Percentiles rank a stretch among this genome's conserved stretches.
These are phyloP conservation scores for Schizonepeta tenuifolia DNA, from an alignment of 257 asterid species.

Conservation along the genomic window DNA sequence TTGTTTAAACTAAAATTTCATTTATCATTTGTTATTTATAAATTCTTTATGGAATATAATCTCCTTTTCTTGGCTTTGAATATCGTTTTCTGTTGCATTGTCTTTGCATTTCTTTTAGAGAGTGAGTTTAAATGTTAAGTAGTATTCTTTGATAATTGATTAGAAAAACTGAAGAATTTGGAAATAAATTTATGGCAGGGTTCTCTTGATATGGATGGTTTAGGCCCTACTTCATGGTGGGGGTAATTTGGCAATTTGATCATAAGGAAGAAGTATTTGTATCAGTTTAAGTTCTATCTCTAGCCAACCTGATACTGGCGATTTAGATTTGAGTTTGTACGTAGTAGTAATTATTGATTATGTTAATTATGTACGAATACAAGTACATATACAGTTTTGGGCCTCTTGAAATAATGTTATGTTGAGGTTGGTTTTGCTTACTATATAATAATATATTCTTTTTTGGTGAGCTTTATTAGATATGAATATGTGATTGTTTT, in stretches of 20 bases:
- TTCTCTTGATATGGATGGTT: conserved; percentile 77
- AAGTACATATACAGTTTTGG: background rate
- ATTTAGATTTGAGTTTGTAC: no score
- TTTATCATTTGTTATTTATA: no score
- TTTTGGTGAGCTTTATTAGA: no score
- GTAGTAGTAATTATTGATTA: background rate
- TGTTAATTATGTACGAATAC: background rate
- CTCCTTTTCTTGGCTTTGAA: background rate
- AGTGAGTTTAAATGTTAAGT: background rate
- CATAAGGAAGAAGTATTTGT: background rate
- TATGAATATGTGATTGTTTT: no score
- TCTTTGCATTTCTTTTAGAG: background rate
- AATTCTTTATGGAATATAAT: no score
- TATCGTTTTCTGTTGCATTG: background rate
- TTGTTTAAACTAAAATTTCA: no score
- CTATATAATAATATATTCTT: background rate
- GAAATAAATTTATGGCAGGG: conserved; percentile 49
- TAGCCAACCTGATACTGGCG: no score
- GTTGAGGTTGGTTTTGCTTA: background rate
- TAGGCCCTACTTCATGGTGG: conserved; percentile 93
- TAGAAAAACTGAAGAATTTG: background rate
- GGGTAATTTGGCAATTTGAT: conserved; percentile 5
- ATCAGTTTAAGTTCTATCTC: background rate
- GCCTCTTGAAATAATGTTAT: background rate
- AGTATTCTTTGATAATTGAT: no score